These are phyloP conservation scores for Coelomomyces lativittatus DNA, from an alignment of 371 early-diverging fungal genomes.

Conservation along the genomic window DNA sequence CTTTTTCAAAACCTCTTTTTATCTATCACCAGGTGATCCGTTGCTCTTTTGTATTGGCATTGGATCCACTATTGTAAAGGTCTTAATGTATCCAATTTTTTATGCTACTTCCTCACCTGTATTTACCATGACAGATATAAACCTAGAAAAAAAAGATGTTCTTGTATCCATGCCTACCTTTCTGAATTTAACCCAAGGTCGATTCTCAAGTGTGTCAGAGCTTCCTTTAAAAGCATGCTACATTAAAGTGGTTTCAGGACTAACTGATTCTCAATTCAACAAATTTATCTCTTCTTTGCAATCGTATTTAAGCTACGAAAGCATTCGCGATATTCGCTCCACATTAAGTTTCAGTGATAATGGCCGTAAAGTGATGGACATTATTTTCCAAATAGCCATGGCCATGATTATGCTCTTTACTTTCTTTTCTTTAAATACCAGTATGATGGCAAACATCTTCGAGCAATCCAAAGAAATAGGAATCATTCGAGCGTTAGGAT, in stretches of 20 bases:
- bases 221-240: conserved; percentile 3
- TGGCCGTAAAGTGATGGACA: conserved; percentile 1
- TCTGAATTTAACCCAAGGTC: background rate
- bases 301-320: background rate
- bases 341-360: background rate
- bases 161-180: conserved; percentile 2
- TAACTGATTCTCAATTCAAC: background rate
- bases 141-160: background rate
- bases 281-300: background rate
- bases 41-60: no score
- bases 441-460: conserved; percentile 8
- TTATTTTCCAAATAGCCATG: conserved; percentile 6
- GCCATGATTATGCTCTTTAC: conserved; percentile 6
- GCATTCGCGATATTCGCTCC: background rate
- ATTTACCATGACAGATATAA: background rate
- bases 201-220: background rate
- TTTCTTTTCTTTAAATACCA: conserved; percentile 7
- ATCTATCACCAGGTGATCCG: no score
- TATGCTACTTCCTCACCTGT: background rate
- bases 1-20: background rate
- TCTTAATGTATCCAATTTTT: background rate
- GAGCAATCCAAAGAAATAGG: conserved; percentile 5
- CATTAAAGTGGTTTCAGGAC: background rate
- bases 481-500: conserved; percentile 7
- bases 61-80: no score